phyloP scores from a whole-genome alignment of 2,329 filamentous ascomycete genomes.

The Leptographium radiaticola region DNA sequence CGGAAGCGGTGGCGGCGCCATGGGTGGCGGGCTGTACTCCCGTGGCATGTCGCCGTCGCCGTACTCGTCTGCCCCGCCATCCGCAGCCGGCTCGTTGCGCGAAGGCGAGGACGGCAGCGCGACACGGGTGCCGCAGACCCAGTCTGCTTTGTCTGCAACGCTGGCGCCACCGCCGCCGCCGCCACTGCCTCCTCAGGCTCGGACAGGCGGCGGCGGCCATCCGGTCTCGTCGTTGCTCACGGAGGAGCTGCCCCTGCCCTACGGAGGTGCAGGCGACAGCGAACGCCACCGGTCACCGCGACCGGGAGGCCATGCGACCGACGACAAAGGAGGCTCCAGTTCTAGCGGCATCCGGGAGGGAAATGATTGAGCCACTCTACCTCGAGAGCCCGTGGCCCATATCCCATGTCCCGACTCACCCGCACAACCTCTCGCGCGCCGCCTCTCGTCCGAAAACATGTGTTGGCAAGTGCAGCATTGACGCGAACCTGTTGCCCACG shows the following conservation, averaged over 20 bases:
- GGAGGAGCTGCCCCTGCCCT: slow-evolving; percentile 22
- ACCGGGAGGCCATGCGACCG: not conserved
- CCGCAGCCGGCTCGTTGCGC: slow-evolving; percentile 19
- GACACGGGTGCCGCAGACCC: slow-evolving; percentile 8
- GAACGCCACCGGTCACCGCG: slow-evolving; percentile 19
- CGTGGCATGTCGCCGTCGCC: slow-evolving; percentile 16
- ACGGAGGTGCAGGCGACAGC: slow-evolving; percentile 14
- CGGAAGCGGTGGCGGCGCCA: slow-evolving; percentile 1
- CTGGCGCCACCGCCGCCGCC: slow-evolving; percentile 2
- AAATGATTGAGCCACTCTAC: not conserved
- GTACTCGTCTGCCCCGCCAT: slow-evolving; percentile 21
- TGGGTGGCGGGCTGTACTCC: slow-evolving; percentile 8
- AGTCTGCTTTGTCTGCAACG: not conserved
- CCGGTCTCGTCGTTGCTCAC: slow-evolving; percentile 31
- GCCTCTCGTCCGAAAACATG: too few relatives aligned
- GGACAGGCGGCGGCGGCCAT: slow-evolving; percentile 21
- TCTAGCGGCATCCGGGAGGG: not conserved
- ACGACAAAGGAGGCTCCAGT: not conserved
- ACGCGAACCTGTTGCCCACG: too few relatives aligned
- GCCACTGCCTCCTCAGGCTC: slow-evolving; percentile 11
- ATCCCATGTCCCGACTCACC: too few relatives aligned
- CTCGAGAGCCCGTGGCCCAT: not conserved
- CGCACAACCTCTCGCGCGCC: too few relatives aligned
- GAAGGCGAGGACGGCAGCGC: slow-evolving; percentile 20
- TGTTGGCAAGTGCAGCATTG: too few relatives aligned